Evolutionary conservation across 2,329 filamentous ascomycete species (phyloP).

Genomic region (Tolypocladium tundrense): DNA sequence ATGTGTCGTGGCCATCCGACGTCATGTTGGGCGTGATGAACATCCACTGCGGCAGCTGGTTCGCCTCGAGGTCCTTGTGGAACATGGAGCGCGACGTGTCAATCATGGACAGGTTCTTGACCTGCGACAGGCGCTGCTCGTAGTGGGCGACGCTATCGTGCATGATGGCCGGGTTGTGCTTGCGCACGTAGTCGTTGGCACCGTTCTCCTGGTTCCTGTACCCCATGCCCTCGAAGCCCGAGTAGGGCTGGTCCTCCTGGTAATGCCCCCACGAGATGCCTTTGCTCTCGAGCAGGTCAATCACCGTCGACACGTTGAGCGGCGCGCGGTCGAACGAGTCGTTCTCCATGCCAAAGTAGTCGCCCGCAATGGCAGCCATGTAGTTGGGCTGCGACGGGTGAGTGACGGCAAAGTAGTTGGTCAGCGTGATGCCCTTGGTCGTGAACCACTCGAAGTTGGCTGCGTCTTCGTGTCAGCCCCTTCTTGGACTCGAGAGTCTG

Average conservation of each 20-base stretch:
- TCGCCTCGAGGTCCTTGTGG: constrained; percentile 51
- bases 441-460: constrained; percentile 18
- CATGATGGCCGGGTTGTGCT: constrained; percentile 62
- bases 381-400: constrained; percentile 74
- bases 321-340: constrained; percentile 52
- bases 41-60: constrained; percentile 60
- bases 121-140: constrained; percentile 49
- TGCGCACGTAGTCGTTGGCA: constrained; percentile 69
- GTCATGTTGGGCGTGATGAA: constrained; percentile 70
- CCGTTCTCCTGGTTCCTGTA: constrained; percentile 56
- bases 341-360: constrained; percentile 64
- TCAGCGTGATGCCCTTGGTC: constrained; percentile 19
- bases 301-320: constrained; percentile 52
- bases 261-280: constrained; percentile 62
- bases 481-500: neutral
- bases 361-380: constrained; percentile 55
- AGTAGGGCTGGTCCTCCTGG: constrained; percentile 68
- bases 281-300: constrained; percentile 58
- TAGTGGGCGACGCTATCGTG: constrained; percentile 55
- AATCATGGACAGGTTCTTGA: constrained; percentile 56
- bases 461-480: neutral
- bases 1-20: constrained; percentile 65
- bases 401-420: constrained; percentile 46
- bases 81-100: constrained; percentile 43
- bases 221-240: constrained; percentile 56